A percentile compares a stretch with the other conserved stretches of the same genome.
phyloP scores from a whole-genome alignment of 495 filamentous ascomycete species.

The Aspergillus haitiensis region DNA sequence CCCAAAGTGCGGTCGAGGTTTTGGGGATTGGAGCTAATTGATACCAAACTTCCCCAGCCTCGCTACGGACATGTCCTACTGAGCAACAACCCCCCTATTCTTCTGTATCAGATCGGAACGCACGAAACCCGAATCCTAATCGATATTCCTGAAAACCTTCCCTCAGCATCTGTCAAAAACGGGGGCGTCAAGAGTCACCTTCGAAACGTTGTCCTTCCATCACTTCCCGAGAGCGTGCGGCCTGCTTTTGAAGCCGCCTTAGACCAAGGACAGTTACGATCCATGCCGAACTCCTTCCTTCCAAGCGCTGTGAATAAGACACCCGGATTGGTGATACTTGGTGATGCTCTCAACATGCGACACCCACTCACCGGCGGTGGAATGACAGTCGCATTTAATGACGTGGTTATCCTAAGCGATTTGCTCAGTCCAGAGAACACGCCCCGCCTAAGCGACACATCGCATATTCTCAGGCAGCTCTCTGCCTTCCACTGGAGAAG shows the following conservation, averaged over 20 bases:
- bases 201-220: conserved; percentile 70
- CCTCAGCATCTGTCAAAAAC: conserved; percentile 64
- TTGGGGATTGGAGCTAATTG: conserved; percentile 87
- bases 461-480: conserved; percentile 66
- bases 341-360: conserved; percentile 95
- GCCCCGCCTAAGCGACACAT: conserved; percentile 67
- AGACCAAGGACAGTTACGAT: conserved; percentile 66
- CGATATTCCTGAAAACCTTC: conserved; percentile 79
- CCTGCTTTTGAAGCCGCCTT: conserved; percentile 76
- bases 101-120: conserved; percentile 96
- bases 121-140: conserved; percentile 89
- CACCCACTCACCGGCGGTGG: conserved; percentile 92
- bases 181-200: conserved; percentile 87
- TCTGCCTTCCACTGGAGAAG: conserved; percentile 80
- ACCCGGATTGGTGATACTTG: conserved; percentile 76
- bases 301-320: conserved; percentile 70
- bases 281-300: conserved; percentile 94
- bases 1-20: conserved; percentile 80
- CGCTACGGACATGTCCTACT: conserved; percentile 86
- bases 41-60: conserved; percentile 71
- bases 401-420: conserved; percentile 72
- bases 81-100: conserved; percentile 70
- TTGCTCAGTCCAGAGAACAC: conserved; percentile 66
- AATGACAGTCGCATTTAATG: conserved; percentile 93
- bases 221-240: conserved; percentile 68